These are phyloP conservation scores for Gloeophyllum trabeum DNA, from an alignment of 768 basidiomycete genomes.

Conservation along the genomic window DNA sequence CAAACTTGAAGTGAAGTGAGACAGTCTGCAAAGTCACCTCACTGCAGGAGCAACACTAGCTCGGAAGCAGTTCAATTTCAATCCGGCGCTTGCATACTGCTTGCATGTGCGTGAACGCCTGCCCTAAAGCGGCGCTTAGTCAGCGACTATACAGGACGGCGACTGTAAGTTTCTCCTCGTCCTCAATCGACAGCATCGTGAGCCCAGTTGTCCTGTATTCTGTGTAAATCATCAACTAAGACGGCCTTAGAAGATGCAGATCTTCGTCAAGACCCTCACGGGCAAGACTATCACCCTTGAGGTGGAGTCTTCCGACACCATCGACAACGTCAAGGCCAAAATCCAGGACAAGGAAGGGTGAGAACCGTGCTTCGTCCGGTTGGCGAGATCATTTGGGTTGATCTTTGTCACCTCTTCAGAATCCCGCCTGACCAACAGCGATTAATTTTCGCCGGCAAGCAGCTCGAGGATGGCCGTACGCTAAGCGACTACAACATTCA, in stretches of 20 bases:
- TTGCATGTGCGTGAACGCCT: no score
- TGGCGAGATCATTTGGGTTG: background rate
- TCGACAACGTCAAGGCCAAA: constrained; percentile 89
- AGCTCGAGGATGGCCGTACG: constrained; percentile 96
- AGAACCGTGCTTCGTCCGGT: no score
- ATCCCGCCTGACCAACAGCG: constrained; percentile 95
- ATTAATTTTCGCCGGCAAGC: constrained; percentile 96
- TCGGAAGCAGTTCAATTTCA: no score
- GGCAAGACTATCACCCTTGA: constrained; percentile 98
- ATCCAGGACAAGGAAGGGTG: constrained; percentile 74
- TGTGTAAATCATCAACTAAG: no score
- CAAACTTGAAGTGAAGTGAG: no score
- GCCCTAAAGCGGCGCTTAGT: background rate
- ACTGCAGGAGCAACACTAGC: no score
- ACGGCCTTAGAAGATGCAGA: constrained; percentile 34
- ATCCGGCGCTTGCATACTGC: no score
- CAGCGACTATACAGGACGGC: background rate
- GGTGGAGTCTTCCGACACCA: constrained; percentile 94
- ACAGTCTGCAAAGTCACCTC: no score
- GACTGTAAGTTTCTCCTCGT: background rate
- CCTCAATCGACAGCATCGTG: no score
- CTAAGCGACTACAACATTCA: constrained; percentile 97
- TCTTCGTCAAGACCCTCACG: constrained; percentile 86
- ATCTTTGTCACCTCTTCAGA: constrained; percentile 22
- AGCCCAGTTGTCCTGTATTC: no score